Conservation (phyloP, 805 yeast genomes). For the Wickerhamomyces strasburgensis region DNA sequence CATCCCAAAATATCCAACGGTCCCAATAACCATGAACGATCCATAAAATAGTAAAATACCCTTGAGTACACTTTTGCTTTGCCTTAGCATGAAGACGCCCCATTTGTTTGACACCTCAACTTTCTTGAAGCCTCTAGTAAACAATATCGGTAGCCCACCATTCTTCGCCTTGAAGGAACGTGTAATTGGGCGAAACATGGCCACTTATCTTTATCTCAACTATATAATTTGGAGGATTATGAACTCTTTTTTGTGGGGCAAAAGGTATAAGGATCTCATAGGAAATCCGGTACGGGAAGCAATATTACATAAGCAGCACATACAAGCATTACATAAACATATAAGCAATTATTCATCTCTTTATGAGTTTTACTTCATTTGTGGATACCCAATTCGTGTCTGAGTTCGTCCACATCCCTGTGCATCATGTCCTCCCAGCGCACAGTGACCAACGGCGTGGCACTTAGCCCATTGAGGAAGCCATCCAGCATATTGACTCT, state of each 20-base stretch:
- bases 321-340: no score
- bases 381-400: conserved; percentile 60
- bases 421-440: conserved; percentile 87
- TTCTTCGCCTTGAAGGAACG: no score
- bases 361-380: no score
- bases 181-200: no score
- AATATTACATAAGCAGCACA: no score
- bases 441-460: conserved; percentile 77
- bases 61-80: conserved; percentile 8
- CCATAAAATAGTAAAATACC: conserved; percentile 11
- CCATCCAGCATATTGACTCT: conserved; percentile 50
- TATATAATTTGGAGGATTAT: conserved; percentile 1
- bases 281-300: no score
- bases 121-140: conserved; percentile 2
- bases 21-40: conserved; percentile 2
- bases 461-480: conserved; percentile 69
- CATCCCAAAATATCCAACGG: conserved; percentile 9
- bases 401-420: conserved; percentile 64
- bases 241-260: no score
- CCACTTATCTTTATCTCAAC: background rate
- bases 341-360: no score
- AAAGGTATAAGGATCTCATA: no score
- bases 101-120: conserved; percentile 6
- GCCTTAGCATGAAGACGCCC: conserved; percentile 7
- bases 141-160: no score